These are phyloP conservation scores for Pyrenochaeta sp. DNA, from an alignment of 2,329 filamentous ascomycete genomes.

Conservation along the genomic window DNA sequence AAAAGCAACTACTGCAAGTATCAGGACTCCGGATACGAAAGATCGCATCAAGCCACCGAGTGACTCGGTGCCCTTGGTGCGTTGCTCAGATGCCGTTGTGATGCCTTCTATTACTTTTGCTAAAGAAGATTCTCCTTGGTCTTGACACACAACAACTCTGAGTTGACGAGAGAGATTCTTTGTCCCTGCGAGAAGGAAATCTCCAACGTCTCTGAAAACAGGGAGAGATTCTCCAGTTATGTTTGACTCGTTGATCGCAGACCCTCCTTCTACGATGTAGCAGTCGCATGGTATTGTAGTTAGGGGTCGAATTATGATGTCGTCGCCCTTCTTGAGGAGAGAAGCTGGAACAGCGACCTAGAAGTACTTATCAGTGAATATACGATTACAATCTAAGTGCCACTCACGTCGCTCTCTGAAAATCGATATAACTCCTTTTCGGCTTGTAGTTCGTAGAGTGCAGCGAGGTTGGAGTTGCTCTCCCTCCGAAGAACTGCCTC, in stretches of 20 bases:
- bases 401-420: background rate
- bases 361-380: background rate
- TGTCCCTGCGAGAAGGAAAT: constrained; percentile 15
- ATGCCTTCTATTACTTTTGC: constrained; percentile 14
- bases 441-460: constrained; percentile 11
- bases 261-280: constrained; percentile 10
- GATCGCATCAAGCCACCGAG: constrained; percentile 9
- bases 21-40: constrained; percentile 8
- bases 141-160: constrained; percentile 4
- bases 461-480: constrained; percentile 7
- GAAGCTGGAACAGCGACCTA: background rate
- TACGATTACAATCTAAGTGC: background rate
- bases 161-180: constrained; percentile 7
- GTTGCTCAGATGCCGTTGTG: constrained; percentile 8
- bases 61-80: background rate
- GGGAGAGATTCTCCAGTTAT: constrained; percentile 15
- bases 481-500: constrained; percentile 9
- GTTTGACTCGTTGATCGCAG: constrained; percentile 13
- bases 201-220: constrained; percentile 9
- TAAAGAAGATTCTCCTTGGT: constrained; percentile 11
- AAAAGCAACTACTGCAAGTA: constrained; percentile 1
- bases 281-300: constrained; percentile 14
- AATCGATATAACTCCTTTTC: constrained; percentile 5
- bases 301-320: constrained; percentile 8
- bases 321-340: constrained; percentile 10